Evolutionary conservation across 2,329 filamentous ascomycete genomes (phyloP).

Genomic region (Fusarium musae): DNA sequence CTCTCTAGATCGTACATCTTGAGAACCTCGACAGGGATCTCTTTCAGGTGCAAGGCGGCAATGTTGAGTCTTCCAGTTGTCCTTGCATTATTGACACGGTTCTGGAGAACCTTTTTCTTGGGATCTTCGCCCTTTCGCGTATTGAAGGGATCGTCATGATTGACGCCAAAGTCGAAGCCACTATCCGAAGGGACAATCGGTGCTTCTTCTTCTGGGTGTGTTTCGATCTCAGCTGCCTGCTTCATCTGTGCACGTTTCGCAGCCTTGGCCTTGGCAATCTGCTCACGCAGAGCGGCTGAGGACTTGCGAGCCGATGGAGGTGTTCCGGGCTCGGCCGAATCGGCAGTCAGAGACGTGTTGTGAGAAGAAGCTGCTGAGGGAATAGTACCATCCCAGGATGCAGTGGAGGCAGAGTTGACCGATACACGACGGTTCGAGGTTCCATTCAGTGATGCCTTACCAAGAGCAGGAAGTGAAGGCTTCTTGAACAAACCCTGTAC

Average conservation of each 20-base stretch:
- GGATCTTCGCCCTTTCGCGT: slow-evolving; percentile 67
- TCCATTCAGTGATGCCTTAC: slow-evolving; percentile 32
- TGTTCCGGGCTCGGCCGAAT: slow-evolving; percentile 27
- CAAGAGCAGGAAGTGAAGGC: slow-evolving; percentile 59
- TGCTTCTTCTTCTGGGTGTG: slow-evolving; percentile 29
- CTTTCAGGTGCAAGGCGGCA: slow-evolving; percentile 80
- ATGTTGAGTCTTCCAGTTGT: slow-evolving; percentile 88
- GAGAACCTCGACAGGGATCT: slow-evolving; percentile 84
- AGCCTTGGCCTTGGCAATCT: slow-evolving; percentile 92
- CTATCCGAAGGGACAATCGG: slow-evolving; percentile 60
- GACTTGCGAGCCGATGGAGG: slow-evolving; percentile 66
- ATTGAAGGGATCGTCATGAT: slow-evolving; percentile 75
- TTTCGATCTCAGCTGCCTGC: slow-evolving; percentile 43
- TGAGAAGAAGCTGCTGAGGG: slow-evolving; percentile 22
- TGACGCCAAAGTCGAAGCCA: slow-evolving; percentile 62
- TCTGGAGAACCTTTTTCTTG: slow-evolving; percentile 74
- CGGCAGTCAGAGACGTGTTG: slow-evolving; percentile 19
- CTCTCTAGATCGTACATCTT: slow-evolving; percentile 89
- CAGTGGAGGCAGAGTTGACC: slow-evolving; percentile 27
- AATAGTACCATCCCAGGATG: slow-evolving; percentile 48
- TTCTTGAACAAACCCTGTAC: slow-evolving; percentile 66
- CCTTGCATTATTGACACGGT: slow-evolving; percentile 77
- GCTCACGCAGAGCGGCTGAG: slow-evolving; percentile 83
- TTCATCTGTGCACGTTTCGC: slow-evolving; percentile 70
- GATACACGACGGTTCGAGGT: slow-evolving; percentile 21